Base-by-base conservation (phyloP, 768 basidiomycete genomes). In the Serendipita sp. region DNA sequence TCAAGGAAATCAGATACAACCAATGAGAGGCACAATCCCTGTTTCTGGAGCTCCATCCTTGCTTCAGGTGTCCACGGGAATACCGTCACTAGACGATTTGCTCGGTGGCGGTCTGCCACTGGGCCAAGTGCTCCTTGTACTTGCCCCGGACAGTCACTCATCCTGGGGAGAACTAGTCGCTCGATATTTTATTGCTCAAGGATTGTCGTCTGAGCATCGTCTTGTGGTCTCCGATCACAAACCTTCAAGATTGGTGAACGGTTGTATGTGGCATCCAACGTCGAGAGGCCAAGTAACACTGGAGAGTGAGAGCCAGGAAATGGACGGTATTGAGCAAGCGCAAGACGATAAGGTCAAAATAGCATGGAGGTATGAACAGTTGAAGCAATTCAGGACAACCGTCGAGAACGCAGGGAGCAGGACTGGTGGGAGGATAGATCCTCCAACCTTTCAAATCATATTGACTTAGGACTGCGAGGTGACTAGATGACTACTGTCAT, bases 311-410 rank as follows among this genome's bases (percentile, higher is more conserved):
- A 77, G 78, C 43, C 68, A 66, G 48, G 70, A 67, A 61, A 70
- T 69, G n/a, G 74, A 76, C 38, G 70, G 71, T 17, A 73, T 73
- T 28, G 69, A 63, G n/a, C 66, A 66, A 34, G 66, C 66, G n/a
- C 68, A 68, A 13, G 69, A 70, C 13, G 77, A 82, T 28, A 84
- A 83, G 68, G 87, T 94, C 66, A 95, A 88, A 75, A 98, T 99
- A 68, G 96, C 96, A 31, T 99, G 96, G 90, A 81, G 96, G 70
- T 99, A 99, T 72, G 90, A 91, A 69, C 80, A 84, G 63, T 88
- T 97, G 88, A 89, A 86, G 74, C 84, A 79, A 73, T 95, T 96
- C 71, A 82, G 90, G 74, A 96, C 93, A 3, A 91, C 90, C 2
- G 83, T 92, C 22, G 70, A 76, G 41, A 65, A 75, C 53, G 70